Evolutionary conservation across 352 stramenopile species (phyloP).

Genomic region (Phytophthora ramorum): DNA sequence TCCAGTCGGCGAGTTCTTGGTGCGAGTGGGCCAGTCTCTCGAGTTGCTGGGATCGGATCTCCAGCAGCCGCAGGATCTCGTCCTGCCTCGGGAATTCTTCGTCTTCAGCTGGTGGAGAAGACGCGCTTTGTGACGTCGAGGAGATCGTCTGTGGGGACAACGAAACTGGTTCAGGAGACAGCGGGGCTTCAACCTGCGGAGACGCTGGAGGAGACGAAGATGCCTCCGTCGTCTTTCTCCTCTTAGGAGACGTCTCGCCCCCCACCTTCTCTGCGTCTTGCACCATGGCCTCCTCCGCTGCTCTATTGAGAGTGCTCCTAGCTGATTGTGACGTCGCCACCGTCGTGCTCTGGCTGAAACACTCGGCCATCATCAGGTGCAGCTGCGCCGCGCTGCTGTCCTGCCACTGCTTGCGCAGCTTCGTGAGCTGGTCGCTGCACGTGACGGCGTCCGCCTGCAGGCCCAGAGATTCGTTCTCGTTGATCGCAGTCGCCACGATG

Average conservation of each 20-base stretch:
- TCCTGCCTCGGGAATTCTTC: conserved; percentile 24
- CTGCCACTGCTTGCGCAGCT: conserved; percentile 34
- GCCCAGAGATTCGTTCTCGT: not conserved
- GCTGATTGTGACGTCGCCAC: not conserved
- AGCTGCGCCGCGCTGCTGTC: conserved; percentile 22
- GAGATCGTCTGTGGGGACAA: not conserved
- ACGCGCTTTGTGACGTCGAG: not conserved
- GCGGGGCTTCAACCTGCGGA: not conserved
- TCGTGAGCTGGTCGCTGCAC: conserved; percentile 35
- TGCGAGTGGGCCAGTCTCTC: conserved; percentile 30
- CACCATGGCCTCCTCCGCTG: conserved; percentile 16
- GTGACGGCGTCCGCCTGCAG: conserved; percentile 22
- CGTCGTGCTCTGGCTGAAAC: conserved; percentile 18
- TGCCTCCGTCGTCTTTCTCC: conserved; percentile 11
- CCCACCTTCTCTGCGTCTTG: not conserved
- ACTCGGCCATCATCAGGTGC: conserved; percentile 35
- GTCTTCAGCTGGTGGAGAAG: conserved; percentile 5
- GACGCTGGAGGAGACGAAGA: not conserved
- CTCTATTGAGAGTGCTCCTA: conserved; percentile 12
- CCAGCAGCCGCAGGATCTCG: conserved; percentile 36
- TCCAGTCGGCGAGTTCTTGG: conserved; percentile 29
- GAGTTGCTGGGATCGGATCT: conserved; percentile 34
- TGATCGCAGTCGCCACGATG: conserved; percentile 19
- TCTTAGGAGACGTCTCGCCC: not conserved
- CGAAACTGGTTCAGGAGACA: not conserved